These are phyloP conservation scores for Nakaseomyces delphensis DNA, from an alignment of 1,139 yeast genomes.

Conservation along the genomic window DNA sequence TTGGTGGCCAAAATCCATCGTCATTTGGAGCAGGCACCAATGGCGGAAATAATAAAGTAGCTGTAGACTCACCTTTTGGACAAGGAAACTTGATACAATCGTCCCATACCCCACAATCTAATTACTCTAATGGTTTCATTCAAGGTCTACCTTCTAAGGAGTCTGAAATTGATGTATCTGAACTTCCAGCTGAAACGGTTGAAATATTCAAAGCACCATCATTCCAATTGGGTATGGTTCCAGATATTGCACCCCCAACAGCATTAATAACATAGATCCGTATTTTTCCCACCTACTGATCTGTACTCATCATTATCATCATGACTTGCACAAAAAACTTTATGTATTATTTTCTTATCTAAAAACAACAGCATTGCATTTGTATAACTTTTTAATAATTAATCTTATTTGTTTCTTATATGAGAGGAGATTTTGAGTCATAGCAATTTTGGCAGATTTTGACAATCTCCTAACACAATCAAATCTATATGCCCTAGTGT, in stretches of 20 bases:
- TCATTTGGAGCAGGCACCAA: constrained; percentile 6
- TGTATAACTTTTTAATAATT: too few species aligned
- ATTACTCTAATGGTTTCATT: constrained; percentile 12
- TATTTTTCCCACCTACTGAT: too few species aligned
- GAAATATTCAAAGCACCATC: constrained; percentile 43
- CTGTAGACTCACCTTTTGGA: not conserved
- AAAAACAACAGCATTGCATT: not conserved
- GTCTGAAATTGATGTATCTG: constrained; percentile 26
- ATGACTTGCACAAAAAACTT: not conserved
- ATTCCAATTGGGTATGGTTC: constrained; percentile 61
- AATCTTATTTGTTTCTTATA: too few species aligned
- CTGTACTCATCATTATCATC: too few species aligned
- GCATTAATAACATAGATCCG: constrained; percentile 14
- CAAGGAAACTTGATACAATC: not conserved
- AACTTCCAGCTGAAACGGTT: constrained; percentile 38
- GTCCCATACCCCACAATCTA: not conserved
- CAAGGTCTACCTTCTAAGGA: constrained; percentile 29
- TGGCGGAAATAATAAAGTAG: not conserved
- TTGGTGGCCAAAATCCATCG: constrained; percentile 9
- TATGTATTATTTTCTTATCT: not conserved
- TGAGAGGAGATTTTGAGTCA: too few species aligned
- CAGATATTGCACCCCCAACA: constrained; percentile 71
- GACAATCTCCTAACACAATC: constrained; percentile 54
- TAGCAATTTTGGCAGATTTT: constrained; percentile 28
- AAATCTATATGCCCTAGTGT: constrained; percentile 47